A percentile compares a stretch with the other conserved stretches of the same genome.
Evolutionary conservation across 208 protist species (phyloP).

Genomic region (Trypanosoma cruzi): DNA sequence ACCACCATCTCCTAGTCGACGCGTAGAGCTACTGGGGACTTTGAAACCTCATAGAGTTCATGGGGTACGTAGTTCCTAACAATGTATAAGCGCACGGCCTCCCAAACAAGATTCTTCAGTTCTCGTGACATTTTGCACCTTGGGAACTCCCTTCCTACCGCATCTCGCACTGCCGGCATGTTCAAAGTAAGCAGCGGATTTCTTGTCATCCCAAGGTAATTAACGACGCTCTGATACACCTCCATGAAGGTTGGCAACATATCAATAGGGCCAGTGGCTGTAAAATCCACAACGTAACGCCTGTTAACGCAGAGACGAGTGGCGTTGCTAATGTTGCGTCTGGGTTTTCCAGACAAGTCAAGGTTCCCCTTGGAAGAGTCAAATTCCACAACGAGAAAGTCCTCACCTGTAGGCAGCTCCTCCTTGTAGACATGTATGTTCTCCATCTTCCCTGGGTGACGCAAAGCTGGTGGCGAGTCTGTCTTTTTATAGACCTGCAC

Average conservation of each 20-base stretch:
- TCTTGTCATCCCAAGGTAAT: constrained; percentile 22
- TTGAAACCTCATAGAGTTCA: neutral
- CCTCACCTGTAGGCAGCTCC: neutral
- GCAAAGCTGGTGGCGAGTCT: neutral
- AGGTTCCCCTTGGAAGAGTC: constrained; percentile 19
- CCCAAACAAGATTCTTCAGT: constrained; percentile 38
- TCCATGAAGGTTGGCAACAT: constrained; percentile 30
- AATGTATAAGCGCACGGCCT: constrained; percentile 33
- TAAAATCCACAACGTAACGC: constrained; percentile 31
- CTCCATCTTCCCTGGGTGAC: neutral
- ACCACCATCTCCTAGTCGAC: neutral
- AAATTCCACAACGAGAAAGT: constrained; percentile 29
- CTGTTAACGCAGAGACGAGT: constrained; percentile 2
- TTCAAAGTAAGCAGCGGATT: constrained; percentile 23
- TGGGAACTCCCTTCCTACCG: constrained; percentile 21
- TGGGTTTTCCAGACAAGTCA: neutral
- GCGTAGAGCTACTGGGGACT: neutral
- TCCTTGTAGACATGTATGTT: constrained; percentile 22
- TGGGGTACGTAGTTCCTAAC: constrained; percentile 18
- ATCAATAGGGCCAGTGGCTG: constrained; percentile 18
- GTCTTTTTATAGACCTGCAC: constrained; percentile 3
- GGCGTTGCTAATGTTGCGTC: constrained; percentile 20
- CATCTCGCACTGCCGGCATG: constrained; percentile 34
- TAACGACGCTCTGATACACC: constrained; percentile 32
- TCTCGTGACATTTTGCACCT: constrained; percentile 11